Conservation (phyloP, 2,329 filamentous ascomycete genomes). For the Rutstroemia sp. region DNA sequence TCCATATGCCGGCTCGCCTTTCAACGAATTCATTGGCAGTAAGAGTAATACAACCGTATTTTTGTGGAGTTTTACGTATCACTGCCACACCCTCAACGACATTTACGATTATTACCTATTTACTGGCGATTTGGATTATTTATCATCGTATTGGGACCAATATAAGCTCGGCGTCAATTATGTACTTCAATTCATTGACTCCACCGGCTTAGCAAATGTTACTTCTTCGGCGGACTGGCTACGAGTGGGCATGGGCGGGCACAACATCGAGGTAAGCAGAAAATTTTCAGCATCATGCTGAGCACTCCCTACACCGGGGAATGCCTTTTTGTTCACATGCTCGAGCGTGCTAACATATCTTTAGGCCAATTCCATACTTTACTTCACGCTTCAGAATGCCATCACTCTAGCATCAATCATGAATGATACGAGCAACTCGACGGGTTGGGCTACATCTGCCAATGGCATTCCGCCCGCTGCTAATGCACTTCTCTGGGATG, state of each 20-base stretch:
- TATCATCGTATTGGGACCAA: slow-evolving; percentile 39
- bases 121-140: slow-evolving; percentile 43
- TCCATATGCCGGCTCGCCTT: slow-evolving; percentile 34
- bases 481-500: slow-evolving; percentile 26
- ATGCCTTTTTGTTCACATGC: too few species aligned
- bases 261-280: slow-evolving; percentile 17
- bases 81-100: slow-evolving; percentile 50
- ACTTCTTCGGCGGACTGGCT: slow-evolving; percentile 20
- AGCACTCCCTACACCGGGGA: too few species aligned
- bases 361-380: slow-evolving; percentile 23
- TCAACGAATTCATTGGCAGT: slow-evolving; percentile 13
- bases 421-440: slow-evolving; percentile 6
- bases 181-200: slow-evolving; percentile 34
- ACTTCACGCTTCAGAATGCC: slow-evolving; percentile 42
- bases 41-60: slow-evolving; percentile 14
- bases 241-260: slow-evolving; percentile 20
- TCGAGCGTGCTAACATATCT: too few species aligned
- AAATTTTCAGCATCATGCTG: too few species aligned
- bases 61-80: slow-evolving; percentile 42
- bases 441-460: slow-evolving; percentile 7
- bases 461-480: slow-evolving; percentile 6
- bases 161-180: slow-evolving; percentile 41
- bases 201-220: slow-evolving; percentile 25
- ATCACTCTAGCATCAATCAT: slow-evolving; percentile 31
- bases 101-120: slow-evolving; percentile 51